phyloP scores from a whole-genome alignment of 1,284 basidiomycete genomes.

The Porogramme epimiltina region DNA sequence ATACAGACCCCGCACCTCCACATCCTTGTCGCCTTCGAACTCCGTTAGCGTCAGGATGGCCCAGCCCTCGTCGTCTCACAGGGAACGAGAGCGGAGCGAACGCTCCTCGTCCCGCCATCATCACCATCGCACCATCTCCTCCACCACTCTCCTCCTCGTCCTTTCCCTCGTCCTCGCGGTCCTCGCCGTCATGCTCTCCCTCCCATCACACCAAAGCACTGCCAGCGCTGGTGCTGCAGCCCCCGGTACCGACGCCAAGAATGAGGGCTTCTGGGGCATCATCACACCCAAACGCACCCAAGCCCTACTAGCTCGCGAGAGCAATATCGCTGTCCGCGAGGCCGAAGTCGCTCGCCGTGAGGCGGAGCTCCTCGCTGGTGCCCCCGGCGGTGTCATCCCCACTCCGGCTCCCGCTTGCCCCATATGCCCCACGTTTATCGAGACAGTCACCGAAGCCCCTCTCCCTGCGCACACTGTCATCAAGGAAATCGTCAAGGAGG shows the following conservation, averaged over 20 bases:
- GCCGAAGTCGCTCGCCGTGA: constrained; percentile 84
- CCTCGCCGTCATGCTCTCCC: constrained; percentile 81
- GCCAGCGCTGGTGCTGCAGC: constrained; percentile 30
- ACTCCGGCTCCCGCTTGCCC: constrained; percentile 52
- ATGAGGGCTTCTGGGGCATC: constrained; percentile 64
- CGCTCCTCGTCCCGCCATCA: constrained; percentile 63
- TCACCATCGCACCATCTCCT: constrained; percentile 82
- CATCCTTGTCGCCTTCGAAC: constrained; percentile 78
- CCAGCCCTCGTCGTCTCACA: constrained; percentile 80
- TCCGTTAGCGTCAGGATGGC: constrained; percentile 80
- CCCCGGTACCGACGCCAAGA: constrained; percentile 40
- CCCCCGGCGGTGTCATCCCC: constrained; percentile 76
- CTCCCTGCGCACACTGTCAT: constrained; percentile 75
- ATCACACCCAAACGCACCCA: constrained; percentile 80
- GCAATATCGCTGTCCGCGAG: constrained; percentile 74
- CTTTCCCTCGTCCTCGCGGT: constrained; percentile 81
- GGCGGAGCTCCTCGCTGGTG: constrained; percentile 77
- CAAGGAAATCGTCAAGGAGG: constrained; percentile 82
- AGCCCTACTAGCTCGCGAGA: constrained; percentile 74
- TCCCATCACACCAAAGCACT: constrained; percentile 52
- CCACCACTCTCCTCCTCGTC: constrained; percentile 82
- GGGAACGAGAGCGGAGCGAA: constrained; percentile 59
- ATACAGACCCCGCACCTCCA: constrained; percentile 55
- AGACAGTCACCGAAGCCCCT: constrained; percentile 47
- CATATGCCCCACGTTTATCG: constrained; percentile 55